Conservation (phyloP, 2,329 filamentous ascomycete species). For the Torrubiella hemipterigena region DNA sequence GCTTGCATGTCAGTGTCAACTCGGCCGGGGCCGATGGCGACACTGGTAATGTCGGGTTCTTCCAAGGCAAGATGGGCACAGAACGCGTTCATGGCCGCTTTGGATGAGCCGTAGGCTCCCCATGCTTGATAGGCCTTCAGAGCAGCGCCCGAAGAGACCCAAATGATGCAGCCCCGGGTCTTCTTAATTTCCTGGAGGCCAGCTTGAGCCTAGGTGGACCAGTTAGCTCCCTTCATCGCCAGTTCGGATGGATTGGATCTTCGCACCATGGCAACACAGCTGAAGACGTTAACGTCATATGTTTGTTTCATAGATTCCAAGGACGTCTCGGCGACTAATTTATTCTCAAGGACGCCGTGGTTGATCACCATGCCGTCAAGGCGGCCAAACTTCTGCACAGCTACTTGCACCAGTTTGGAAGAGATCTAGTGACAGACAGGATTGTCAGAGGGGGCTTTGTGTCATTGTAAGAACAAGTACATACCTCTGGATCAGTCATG, state of each 20-base stretch:
- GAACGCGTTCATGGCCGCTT: conserved; percentile 75
- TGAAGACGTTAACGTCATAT: conserved; percentile 84
- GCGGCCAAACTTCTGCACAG: conserved; percentile 54
- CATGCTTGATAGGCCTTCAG: conserved; percentile 54
- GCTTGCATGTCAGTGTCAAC: conserved; percentile 87
- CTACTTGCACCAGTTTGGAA: conserved; percentile 49
- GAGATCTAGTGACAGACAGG: conserved; percentile 32
- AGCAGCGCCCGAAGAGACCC: conserved; percentile 72
- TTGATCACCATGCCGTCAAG: conserved; percentile 81
- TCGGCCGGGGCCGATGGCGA: conserved; percentile 66
- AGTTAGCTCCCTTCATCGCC: no score
- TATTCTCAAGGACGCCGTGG: conserved; percentile 70
- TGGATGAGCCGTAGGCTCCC: conserved; percentile 72
- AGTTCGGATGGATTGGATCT: not conserved
- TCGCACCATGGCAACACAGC: conserved; percentile 63
- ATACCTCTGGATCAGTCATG: conserved; percentile 38
- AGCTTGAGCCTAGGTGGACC: conserved; percentile 49
- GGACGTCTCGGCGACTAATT: conserved; percentile 57
- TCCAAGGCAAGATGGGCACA: conserved; percentile 61
- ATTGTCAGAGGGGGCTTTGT: not conserved
- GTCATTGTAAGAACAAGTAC: not conserved
- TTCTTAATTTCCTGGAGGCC: conserved; percentile 57
- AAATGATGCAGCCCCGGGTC: conserved; percentile 58
- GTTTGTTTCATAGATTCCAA: conserved; percentile 60
- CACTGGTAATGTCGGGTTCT: conserved; percentile 61